Conservation (phyloP, 805 yeast genomes). For the Zygosaccharomyces kombuchaensis region DNA sequence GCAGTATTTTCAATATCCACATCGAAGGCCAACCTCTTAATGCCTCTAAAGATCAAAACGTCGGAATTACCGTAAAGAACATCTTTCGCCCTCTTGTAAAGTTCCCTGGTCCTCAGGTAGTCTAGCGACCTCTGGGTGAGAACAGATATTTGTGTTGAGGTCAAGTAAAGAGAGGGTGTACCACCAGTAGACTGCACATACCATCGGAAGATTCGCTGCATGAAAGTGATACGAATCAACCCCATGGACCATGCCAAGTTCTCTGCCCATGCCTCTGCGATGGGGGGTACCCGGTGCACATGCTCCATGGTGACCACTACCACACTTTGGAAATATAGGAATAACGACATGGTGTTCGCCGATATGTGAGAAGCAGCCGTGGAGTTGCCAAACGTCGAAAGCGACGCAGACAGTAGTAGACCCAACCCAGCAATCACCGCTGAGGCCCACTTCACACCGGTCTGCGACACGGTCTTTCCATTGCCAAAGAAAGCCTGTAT, state of each 20-base stretch:
- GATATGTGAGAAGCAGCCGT: conserved; percentile 85
- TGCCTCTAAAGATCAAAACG: conserved; percentile 76
- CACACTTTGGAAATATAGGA: conserved; percentile 83
- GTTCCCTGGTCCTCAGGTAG: conserved; percentile 16
- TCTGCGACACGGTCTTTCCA: conserved; percentile 75
- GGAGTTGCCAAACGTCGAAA: conserved; percentile 81
- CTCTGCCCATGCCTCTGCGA: conserved; percentile 88
- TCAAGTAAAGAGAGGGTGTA: conserved; percentile 62
- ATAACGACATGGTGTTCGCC: conserved; percentile 79
- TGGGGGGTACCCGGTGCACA: conserved; percentile 84
- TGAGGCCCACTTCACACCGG: conserved; percentile 87
- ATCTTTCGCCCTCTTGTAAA: conserved; percentile 38
- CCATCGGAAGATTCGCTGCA: conserved; percentile 86
- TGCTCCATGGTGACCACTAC: conserved; percentile 81
- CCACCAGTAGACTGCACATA: conserved; percentile 89
- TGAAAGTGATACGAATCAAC: conserved; percentile 65
- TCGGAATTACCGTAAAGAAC: conserved; percentile 48
- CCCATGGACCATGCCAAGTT: conserved; percentile 96
- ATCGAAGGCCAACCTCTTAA: conserved; percentile 72
- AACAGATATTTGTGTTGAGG: conserved; percentile 57
- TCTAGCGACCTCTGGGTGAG: conserved; percentile 57
- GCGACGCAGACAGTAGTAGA: conserved; percentile 72
- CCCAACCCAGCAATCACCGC: conserved; percentile 89
- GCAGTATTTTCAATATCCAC: conserved; percentile 79
- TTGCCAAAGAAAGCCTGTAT: conserved; percentile 70